A percentile compares a stretch with the other conserved stretches of the same genome.
These are phyloP conservation scores for Aspergillus tubingensis DNA, from an alignment of 2,329 filamentous ascomycete genomes.

Conservation along the genomic window DNA sequence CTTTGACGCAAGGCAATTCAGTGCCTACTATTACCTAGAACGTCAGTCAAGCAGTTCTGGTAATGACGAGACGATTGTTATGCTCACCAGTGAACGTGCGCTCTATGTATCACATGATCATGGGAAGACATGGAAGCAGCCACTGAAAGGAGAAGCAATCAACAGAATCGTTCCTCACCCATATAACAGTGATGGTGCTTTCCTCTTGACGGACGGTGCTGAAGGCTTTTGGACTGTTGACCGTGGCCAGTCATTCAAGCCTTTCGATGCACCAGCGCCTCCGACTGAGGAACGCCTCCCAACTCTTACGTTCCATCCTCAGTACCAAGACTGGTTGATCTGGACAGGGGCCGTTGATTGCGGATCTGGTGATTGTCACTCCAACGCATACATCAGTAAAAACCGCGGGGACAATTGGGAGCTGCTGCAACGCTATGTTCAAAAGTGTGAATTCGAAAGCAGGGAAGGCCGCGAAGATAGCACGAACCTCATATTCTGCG, in stretches of 20 bases:
- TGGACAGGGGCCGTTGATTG: conserved; percentile 78
- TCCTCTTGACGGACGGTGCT: conserved; percentile 72
- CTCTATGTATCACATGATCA: conserved; percentile 80
- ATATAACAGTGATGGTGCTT: conserved; percentile 82
- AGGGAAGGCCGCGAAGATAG: conserved; percentile 59
- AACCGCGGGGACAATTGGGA: conserved; percentile 81
- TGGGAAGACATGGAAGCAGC: conserved; percentile 79
- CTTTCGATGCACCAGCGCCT: conserved; percentile 69
- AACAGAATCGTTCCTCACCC: conserved; percentile 72
- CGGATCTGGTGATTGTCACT: conserved; percentile 65
- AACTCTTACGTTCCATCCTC: conserved; percentile 77
- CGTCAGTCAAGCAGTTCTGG: conserved; percentile 64
- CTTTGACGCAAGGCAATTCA: conserved; percentile 64
- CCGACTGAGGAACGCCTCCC: conserved; percentile 53
- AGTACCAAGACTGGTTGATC: conserved; percentile 84
- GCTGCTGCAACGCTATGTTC: conserved; percentile 70
- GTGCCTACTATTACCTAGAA: conserved; percentile 73
- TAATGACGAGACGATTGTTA: conserved; percentile 71
- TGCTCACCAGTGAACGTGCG: conserved; percentile 60
- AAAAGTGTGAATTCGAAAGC: conserved; percentile 86
- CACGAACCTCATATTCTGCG: conserved; percentile 65
- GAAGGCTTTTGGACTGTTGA: conserved; percentile 79
- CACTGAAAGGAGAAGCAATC: conserved; percentile 70
- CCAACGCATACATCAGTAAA: conserved; percentile 72
- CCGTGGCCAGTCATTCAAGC: conserved; percentile 71